Evolutionary conservation across 257 asterid genomes (phyloP).

Genomic region (Nicotiana undulata): DNA sequence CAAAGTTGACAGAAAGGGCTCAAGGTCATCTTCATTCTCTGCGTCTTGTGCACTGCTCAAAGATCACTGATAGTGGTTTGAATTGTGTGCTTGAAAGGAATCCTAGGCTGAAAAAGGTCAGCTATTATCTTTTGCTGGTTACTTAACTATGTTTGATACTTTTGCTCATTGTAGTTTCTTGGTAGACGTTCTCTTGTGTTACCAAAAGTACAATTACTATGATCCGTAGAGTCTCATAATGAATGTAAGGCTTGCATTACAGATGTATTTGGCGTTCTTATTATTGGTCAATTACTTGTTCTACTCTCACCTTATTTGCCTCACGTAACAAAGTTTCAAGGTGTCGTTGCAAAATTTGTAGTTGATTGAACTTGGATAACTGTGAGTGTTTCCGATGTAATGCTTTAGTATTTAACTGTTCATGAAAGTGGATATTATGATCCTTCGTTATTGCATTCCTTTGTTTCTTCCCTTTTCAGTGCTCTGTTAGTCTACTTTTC

Average conservation of each 20-base stretch:
- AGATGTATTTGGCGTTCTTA: background rate
- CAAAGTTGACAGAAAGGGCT: slow-evolving; percentile 53
- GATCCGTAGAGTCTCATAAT: background rate
- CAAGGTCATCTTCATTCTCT: slow-evolving; percentile 56
- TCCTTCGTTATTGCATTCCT: background rate
- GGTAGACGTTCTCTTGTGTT: background rate
- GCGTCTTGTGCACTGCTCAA: slow-evolving; percentile 45
- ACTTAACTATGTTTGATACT: background rate
- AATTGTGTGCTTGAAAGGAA: slow-evolving; percentile 49
- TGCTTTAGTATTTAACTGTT: background rate
- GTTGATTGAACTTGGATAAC: background rate
- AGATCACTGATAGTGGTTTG: slow-evolving; percentile 46
- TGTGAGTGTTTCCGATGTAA: background rate
- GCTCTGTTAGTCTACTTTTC: background rate
- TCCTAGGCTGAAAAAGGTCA: slow-evolving; percentile 51
- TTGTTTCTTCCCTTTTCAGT: background rate
- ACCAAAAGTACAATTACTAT: background rate
- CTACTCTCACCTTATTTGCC: background rate
- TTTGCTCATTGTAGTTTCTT: background rate
- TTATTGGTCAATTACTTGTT: background rate
- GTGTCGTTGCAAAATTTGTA: background rate
- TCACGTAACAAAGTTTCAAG: background rate
- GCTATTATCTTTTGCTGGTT: slow-evolving; percentile 4
- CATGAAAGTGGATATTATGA: background rate
- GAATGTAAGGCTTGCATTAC: background rate